These are phyloP conservation scores for Begonia fuchsioides DNA, from an alignment of 306 rosid genomes.

Conservation along the genomic window DNA sequence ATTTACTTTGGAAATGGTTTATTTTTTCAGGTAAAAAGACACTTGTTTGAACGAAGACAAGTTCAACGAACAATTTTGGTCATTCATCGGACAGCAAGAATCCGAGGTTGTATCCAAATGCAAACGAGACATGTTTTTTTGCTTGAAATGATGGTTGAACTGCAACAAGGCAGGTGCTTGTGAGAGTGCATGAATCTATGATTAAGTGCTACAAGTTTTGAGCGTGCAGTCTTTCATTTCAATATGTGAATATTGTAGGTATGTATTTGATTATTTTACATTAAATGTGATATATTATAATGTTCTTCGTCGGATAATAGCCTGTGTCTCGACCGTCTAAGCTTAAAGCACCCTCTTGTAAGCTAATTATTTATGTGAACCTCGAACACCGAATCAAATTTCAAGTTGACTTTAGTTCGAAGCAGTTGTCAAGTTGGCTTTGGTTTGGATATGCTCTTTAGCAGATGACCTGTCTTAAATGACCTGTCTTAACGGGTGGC, in stretches of 20 bases:
- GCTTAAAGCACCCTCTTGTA: too few species aligned
- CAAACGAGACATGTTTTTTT: neutral
- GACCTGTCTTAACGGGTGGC: too few species aligned
- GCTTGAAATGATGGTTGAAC: too few species aligned
- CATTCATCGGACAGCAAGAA: conserved; percentile 7
- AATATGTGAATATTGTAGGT: conserved; percentile 72
- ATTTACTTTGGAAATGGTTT: neutral
- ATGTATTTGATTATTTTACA: conserved; percentile 6
- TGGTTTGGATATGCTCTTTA: too few species aligned
- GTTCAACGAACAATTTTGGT: conserved; percentile 21
- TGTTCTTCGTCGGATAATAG: too few species aligned
- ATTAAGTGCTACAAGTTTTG: conserved; percentile 29
- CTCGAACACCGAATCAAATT: too few species aligned
- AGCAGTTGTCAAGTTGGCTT: too few species aligned
- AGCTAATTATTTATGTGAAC: too few species aligned
- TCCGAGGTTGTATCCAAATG: neutral
- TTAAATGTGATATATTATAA: neutral
- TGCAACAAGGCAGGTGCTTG: conserved; percentile 60
- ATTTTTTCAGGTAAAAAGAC: conserved; percentile 19
- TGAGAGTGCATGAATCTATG: conserved; percentile 18
- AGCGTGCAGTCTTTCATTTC: conserved; percentile 31
- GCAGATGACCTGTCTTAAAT: too few species aligned
- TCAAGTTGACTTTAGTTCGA: too few species aligned
- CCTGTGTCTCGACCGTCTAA: too few species aligned
- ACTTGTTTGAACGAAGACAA: neutral